Evolutionary conservation across 2,329 filamentous ascomycete genomes (phyloP).

Genomic region (Xylariomycetidae sp.): DNA sequence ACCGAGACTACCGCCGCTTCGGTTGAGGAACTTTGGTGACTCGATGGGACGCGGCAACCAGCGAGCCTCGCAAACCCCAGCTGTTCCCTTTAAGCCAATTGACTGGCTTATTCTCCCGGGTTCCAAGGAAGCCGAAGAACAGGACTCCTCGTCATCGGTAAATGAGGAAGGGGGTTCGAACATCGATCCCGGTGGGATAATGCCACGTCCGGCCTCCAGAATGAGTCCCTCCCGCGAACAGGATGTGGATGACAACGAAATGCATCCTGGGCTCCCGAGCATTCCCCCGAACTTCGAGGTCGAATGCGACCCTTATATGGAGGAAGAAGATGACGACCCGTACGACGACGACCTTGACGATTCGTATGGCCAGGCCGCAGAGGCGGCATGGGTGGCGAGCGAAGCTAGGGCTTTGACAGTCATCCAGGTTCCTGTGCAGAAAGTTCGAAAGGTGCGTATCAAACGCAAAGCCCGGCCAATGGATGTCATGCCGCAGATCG

Average conservation of each 20-base stretch:
- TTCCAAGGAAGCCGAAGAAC: neutral
- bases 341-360: conserved; percentile 2
- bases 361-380: too few species aligned
- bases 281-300: too few species aligned
- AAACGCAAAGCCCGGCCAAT: neutral
- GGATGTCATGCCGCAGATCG: neutral
- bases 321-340: conserved; percentile 3
- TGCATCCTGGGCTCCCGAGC: too few species aligned
- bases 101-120: conserved; percentile 12
- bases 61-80: neutral
- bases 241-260: too few species aligned
- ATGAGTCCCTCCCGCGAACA: too few species aligned
- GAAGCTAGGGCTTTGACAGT: conserved; percentile 12
- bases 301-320: too few species aligned
- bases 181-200: too few species aligned
- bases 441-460: conserved; percentile 8
- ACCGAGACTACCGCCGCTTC: conserved; percentile 10
- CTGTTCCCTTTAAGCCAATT: conserved; percentile 5
- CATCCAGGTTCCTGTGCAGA: conserved; percentile 4
- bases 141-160: neutral
- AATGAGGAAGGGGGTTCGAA: too few species aligned
- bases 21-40: conserved; percentile 6
- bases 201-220: too few species aligned
- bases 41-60: neutral
- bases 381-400: conserved; percentile 4